Evolutionary conservation across 1,139 yeast genomes (phyloP), one percentile per base, ranked within the genome.

Genomic region (Pichia inconspicua): DNA sequence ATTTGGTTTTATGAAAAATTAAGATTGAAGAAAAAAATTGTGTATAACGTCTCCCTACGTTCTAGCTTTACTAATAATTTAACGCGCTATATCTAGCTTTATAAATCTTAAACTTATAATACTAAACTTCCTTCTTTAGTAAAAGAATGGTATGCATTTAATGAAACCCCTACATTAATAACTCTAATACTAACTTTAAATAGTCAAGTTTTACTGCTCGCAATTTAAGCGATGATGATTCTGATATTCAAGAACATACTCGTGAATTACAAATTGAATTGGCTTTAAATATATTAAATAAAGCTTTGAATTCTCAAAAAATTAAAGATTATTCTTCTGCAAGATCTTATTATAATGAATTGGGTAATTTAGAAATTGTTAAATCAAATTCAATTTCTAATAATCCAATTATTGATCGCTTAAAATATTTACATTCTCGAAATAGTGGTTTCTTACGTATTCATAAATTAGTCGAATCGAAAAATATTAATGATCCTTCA

Each of bases 181-280:
- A 34, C 12, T 22, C 12, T 22, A 15, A 34, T 34, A 34, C 37
- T 34, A 34, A 34, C 37, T 15, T 22, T 5, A 11, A 8, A 19
- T 28, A 54, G 56, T 52, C 56, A 4, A 44, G 43, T 9, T 92
- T 92, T 64, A 75, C 80, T 28, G 96, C 97, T 3, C 72, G 90
- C 43, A 92, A 92, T 61, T 67, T 83, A 45, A 75, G 78, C 43
- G 90, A 83, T 51, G 95, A 87, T 59, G 85, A 83, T 43, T 69
- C 77, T 43, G 95, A 86, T 54, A 78, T 77, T 9, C 96, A 89
- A 56, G 92, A 88, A 55, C 95, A 89, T 59, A 84, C 97, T 1
- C 69, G 96, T 48, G 98, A 92, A 59, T 66, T 78, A n/a, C 83
- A 88, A 70, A 81, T 92, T 17, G 98, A 94, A 65, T 86, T 84